Percentiles rank a stretch among this genome's conserved stretches.
Conservation (phyloP, 1,139 yeast genomes). For the Suhomyces taliae region DNA sequence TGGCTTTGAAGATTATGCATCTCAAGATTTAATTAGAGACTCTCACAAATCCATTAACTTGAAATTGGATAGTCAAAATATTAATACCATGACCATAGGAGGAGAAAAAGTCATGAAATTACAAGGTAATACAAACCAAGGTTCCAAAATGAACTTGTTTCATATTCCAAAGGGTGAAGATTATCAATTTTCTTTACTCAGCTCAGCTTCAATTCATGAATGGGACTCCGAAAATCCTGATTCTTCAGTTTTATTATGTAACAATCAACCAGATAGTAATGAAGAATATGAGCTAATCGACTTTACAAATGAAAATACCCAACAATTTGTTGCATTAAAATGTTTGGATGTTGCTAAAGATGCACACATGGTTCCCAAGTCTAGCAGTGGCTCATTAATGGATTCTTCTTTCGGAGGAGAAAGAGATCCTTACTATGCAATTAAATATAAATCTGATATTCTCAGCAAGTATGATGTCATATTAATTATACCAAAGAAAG, state of each 20-base stretch:
- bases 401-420: constrained; percentile 57
- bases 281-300: constrained; percentile 15
- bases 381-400: constrained; percentile 33
- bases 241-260: constrained; percentile 19
- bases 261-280: constrained; percentile 6
- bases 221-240: constrained; percentile 9
- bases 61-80: constrained; percentile 29
- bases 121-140: constrained; percentile 8
- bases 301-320: constrained; percentile 22
- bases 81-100: constrained; percentile 23
- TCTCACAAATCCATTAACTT: constrained; percentile 16
- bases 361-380: constrained; percentile 46
- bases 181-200: constrained; percentile 18
- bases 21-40: constrained; percentile 22
- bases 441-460: constrained; percentile 37
- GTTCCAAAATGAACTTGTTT: constrained; percentile 12
- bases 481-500: constrained; percentile 35
- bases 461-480: constrained; percentile 47
- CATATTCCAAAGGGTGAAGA: constrained; percentile 7
- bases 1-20: constrained; percentile 52
- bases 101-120: constrained; percentile 15
- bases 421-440: constrained; percentile 44
- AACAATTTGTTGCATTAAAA: constrained; percentile 24
- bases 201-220: constrained; percentile 10
- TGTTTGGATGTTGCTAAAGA: constrained; percentile 45